Base-by-base conservation (phyloP, 2,329 filamentous ascomycete species). In the Pleomassaria siparia region DNA sequence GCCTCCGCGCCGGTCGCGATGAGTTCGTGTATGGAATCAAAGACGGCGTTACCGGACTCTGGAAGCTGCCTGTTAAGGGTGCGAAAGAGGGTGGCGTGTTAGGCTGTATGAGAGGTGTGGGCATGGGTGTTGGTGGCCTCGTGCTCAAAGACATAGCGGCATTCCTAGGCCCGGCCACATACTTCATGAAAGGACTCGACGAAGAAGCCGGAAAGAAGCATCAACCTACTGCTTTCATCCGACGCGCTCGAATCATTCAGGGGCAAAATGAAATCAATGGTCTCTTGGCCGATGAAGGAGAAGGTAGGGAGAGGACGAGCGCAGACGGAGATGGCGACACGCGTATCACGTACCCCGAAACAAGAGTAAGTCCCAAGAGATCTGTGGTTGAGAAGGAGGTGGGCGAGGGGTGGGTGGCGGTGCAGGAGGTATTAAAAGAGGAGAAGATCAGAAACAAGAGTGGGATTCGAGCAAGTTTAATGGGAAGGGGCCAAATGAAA, bases 91-190 rank as follows among this genome's bases (percentile, higher is more conserved):
- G 74, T 7, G 82, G 83, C 1, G 58, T 79, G 13, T 72, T 79
- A 32, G 85, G 85, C 2, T 74, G 72, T n/a, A 50, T 74, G 0
- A 71, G 71, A 41, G 78, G 78, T 3, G 69, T 84, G 0, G 84
- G 81, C 12, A 84, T 83, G 74, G 85, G 85, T 0, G 55, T 87
- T 7, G 81, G 78, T 1, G 84, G 85, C 0, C 78, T 87, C 20
- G 75, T 87, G 2, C 73, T 87, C 22, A 88, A 88, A 64, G 80
- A 85, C 42, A 74, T 86, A 5, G 76, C 83, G 0, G 85, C 84
- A 5, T 47, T 86, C 1, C 62, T 85, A 1, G 82, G 83, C 0
- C 82, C 83, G 0, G 56, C 83, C 2, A 83, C 82, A 0, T 88
- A 84, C 56, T 77, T 81, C 0, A 74, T 86, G 52, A 86, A 87